Conservation (phyloP, 768 basidiomycete genomes). For the Gloeostereum incarnatum region DNA sequence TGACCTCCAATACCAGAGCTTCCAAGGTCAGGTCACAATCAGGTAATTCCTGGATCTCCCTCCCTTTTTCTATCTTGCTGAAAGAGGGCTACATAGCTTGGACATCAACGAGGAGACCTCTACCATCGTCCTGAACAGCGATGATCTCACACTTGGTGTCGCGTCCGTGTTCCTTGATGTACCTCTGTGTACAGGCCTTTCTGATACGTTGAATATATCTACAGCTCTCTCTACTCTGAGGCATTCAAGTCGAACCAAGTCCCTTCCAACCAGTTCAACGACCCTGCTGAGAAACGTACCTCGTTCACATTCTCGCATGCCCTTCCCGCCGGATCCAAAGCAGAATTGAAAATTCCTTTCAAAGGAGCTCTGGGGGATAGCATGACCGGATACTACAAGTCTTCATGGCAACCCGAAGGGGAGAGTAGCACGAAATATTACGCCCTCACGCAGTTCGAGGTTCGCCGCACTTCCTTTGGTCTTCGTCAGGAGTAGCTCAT, state of each 20-base stretch:
- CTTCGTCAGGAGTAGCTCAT: background rate
- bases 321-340: conserved; percentile 63
- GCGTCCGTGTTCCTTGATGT: conserved; percentile 24
- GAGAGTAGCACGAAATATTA: conserved; percentile 59
- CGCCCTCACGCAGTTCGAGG: conserved; percentile 87
- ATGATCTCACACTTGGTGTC: conserved; percentile 27
- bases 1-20: conserved; percentile 69
- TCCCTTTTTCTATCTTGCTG: background rate
- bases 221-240: conserved; percentile 42
- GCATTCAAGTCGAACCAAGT: conserved; percentile 38
- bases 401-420: conserved; percentile 45
- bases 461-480: conserved; percentile 12
- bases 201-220: background rate
- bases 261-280: conserved; percentile 37
- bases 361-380: conserved; percentile 53
- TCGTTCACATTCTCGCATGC: conserved; percentile 46
- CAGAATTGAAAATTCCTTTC: conserved; percentile 62
- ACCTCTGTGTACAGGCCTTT: background rate
- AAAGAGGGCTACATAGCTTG: conserved; percentile 20
- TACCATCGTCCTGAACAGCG: conserved; percentile 36
- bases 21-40: conserved; percentile 70
- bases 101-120: conserved; percentile 33
- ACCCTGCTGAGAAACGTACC: conserved; percentile 56
- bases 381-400: conserved; percentile 83
- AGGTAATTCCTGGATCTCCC: conserved; percentile 29